Evolutionary conservation across 208 protist genomes (phyloP).

Genomic region (Naegleria fowleri): DNA sequence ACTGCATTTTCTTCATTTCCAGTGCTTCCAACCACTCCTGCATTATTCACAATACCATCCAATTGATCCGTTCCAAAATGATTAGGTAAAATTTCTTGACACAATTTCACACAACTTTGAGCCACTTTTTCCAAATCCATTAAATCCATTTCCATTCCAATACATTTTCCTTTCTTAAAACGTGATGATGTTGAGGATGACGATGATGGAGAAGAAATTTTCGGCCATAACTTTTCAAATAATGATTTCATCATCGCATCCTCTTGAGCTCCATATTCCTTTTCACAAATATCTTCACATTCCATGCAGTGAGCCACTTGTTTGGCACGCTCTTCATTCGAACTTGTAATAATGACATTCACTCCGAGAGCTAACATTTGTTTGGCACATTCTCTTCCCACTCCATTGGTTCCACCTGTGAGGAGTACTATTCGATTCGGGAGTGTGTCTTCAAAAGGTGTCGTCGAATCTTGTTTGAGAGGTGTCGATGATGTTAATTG

Average conservation of each 20-base stretch:
- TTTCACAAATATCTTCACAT: not conserved
- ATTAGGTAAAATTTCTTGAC: not conserved
- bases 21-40: not conserved
- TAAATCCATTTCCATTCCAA: not conserved
- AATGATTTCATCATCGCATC: not conserved
- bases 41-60: not conserved
- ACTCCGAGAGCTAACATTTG: not conserved
- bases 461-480: too few relatives aligned
- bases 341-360: not conserved
- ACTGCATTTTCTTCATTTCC: not conserved
- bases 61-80: not conserved
- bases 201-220: too few relatives aligned
- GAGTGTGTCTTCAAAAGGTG: too few relatives aligned
- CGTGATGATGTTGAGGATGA: not conserved
- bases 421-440: too few relatives aligned
- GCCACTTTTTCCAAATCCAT: not conserved
- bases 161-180: not conserved
- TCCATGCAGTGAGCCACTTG: not conserved
- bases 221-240: not conserved
- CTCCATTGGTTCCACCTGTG: not conserved
- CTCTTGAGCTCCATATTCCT: too few relatives aligned
- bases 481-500: too few relatives aligned
- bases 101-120: not conserved
- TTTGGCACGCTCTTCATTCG: not conserved
- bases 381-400: not conserved